These are phyloP conservation scores for Blumeria hordei DNA, from an alignment of 2,329 filamentous ascomycete genomes.

Conservation along the genomic window DNA sequence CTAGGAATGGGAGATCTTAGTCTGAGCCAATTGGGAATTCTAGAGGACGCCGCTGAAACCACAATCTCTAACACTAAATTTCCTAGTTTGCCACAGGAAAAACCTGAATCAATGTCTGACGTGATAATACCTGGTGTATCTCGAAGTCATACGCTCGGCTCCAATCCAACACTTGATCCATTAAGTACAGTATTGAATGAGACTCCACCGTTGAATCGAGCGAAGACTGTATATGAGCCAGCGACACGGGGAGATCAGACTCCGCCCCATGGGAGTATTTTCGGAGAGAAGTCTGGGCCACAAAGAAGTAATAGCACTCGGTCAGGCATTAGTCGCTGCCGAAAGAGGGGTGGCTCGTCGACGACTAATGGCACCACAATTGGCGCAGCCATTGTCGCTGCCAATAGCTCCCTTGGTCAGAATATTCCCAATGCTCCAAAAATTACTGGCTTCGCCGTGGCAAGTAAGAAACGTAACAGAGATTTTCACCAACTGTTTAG, in stretches of 20 bases:
- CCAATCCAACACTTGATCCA: slow-evolving; percentile 4
- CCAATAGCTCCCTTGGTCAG: slow-evolving; percentile 42
- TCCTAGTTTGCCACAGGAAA: slow-evolving; percentile 17
- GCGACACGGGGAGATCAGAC: slow-evolving; percentile 31
- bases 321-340: slow-evolving; percentile 32
- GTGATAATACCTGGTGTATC: slow-evolving; percentile 9
- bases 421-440: slow-evolving; percentile 39
- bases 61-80: slow-evolving; percentile 33
- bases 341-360: slow-evolving; percentile 65
- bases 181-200: slow-evolving; percentile 9
- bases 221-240: slow-evolving; percentile 27
- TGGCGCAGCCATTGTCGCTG: slow-evolving; percentile 47
- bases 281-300: slow-evolving; percentile 31
- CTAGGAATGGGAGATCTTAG: slow-evolving; percentile 74
- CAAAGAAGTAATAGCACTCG: slow-evolving; percentile 39
- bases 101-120: slow-evolving; percentile 9
- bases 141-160: background rate
- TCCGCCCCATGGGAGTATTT: slow-evolving; percentile 37
- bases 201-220: slow-evolving; percentile 10
- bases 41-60: slow-evolving; percentile 28
- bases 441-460: slow-evolving; percentile 83
- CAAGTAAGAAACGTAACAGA: slow-evolving; percentile 83
- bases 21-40: slow-evolving; percentile 66
- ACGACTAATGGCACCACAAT: slow-evolving; percentile 30
- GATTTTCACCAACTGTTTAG: slow-evolving; percentile 89